Evolutionary conservation across 179 eudicot species (phyloP).

Genomic region (Amaranthus tricolor): DNA sequence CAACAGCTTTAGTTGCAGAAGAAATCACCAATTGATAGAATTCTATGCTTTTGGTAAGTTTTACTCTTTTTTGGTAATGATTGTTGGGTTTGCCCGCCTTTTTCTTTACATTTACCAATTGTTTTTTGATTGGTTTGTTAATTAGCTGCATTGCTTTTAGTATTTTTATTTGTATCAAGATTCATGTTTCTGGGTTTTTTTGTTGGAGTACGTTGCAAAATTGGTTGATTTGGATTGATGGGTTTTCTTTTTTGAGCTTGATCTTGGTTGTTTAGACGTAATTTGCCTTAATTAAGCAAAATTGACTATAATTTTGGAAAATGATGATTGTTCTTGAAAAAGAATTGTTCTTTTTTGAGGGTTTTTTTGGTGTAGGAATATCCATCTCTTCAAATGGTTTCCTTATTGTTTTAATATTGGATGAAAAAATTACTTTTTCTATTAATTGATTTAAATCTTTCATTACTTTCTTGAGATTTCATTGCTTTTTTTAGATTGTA

Average conservation of each 20-base stretch:
- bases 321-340: background rate
- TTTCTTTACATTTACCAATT: background rate
- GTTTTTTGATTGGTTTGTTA: background rate
- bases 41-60: conserved; percentile 19
- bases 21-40: conserved; percentile 11
- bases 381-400: too few relatives aligned
- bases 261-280: conserved; percentile 17
- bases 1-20: background rate
- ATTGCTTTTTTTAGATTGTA: too few relatives aligned
- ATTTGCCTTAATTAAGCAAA: background rate
- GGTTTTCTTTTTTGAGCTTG: conserved; percentile 11
- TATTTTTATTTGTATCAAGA: too few relatives aligned
- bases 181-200: background rate
- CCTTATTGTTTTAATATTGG: too few relatives aligned
- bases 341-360: too few relatives aligned
- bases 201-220: background rate
- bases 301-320: too few relatives aligned
- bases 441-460: too few relatives aligned
- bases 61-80: background rate
- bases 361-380: too few relatives aligned
- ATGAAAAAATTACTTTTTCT: too few relatives aligned
- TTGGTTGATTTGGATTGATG: conserved; percentile 4
- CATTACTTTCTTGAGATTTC: too few relatives aligned
- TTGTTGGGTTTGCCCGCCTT: background rate
- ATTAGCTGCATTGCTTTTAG: background rate